phyloP scores from a whole-genome alignment of 2,329 filamentous ascomycete species.

The Epichloe typhina region DNA sequence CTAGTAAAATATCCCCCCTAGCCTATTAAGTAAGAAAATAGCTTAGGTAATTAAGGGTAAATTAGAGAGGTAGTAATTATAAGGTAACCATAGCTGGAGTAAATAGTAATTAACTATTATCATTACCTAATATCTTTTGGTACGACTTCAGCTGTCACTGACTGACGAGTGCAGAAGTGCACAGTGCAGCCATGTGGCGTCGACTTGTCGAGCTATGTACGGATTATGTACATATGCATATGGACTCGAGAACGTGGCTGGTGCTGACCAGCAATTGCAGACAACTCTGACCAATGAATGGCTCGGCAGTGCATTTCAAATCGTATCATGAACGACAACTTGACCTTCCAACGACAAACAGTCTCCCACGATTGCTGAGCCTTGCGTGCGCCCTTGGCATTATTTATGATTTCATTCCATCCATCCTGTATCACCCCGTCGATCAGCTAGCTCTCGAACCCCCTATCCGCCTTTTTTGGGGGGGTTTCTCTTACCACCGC shows the following conservation, averaged over 20 bases:
- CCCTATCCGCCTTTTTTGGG: not conserved
- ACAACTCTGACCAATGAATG: not conserved
- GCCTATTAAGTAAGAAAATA: too few relatives aligned
- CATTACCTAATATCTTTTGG: too few relatives aligned
- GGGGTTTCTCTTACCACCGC: not conserved
- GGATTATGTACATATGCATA: too few relatives aligned
- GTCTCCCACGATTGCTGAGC: not conserved
- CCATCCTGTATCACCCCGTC: not conserved
- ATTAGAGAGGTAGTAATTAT: too few relatives aligned
- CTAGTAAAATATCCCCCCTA: too few relatives aligned
- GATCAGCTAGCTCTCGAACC: too few relatives aligned
- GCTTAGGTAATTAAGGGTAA: too few relatives aligned
- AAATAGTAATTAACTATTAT: too few relatives aligned
- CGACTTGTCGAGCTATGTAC: not conserved
- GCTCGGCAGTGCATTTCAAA: not conserved
- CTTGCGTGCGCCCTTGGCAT: not conserved
- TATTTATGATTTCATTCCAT: not conserved
- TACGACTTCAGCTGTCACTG: constrained; percentile 3
- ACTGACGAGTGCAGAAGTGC: not conserved
- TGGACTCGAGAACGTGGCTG: not conserved
- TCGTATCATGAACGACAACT: not conserved
- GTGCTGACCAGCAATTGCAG: not conserved
- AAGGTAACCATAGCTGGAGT: too few relatives aligned
- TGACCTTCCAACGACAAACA: too few relatives aligned
- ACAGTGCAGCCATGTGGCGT: not conserved